Evolutionary conservation across 1,284 basidiomycete species (phyloP), one percentile per base, ranked within the genome.

Genomic region (Sparassis latifolia): DNA sequence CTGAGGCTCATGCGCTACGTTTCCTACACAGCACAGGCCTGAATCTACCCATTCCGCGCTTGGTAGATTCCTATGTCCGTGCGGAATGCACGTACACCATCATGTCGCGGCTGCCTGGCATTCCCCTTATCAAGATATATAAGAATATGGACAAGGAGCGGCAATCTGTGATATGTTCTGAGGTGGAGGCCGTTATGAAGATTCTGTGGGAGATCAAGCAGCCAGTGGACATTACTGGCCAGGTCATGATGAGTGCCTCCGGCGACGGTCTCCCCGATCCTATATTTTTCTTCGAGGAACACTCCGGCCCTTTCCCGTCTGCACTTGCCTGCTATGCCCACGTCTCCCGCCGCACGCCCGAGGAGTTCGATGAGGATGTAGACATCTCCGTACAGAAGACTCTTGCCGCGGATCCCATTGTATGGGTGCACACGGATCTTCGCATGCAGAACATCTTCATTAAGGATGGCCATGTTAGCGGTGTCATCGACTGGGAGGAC

Each of bases 401-500:
- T 33, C 45, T 62, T 28, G 40, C 48, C 7, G 44, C 30, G 28
- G 61, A 62, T 35, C 45, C 47, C 28, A 50, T 64, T 9, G 47
- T 42, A 10, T 64, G 49, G 47, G 60, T 63, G 20, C 60, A 60
- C 47, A 44, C 55, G 9, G 61, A 62, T 41, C 48, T 64, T 44
- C 50, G 55, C 29, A 53, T 50, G 53, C 54, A 59, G 31, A 63
- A 64, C 44, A 51, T 64, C 30, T 33, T 64, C 10, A 45, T 64
- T 2, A 33, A 56, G 10, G 53, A 61, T 33, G 60, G 61, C 5
- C 54, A 55, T 9, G 42, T 64, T 33, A 53, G 54, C 3, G 62
- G 61, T 4, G 52, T 63, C 33, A 54, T 64, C 31, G 60, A 64
- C 49, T 64, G 62, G 62, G 59, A 64, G 45, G 55, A 63, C 42